Evolutionary conservation across 73 alveolate genomes (phyloP), one percentile per base, ranked within the genome.

Genomic region (Paramecium biaurelia): DNA sequence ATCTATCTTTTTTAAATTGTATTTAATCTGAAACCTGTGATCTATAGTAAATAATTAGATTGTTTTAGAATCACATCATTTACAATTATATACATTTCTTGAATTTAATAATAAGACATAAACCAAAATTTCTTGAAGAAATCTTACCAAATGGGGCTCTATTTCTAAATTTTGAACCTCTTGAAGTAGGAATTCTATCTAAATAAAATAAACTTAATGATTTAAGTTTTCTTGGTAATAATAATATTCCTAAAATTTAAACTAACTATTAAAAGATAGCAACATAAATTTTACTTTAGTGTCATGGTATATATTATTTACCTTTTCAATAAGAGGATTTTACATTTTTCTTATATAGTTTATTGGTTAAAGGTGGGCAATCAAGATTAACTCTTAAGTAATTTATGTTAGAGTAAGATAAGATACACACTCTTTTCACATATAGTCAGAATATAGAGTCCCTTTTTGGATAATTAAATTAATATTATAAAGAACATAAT

Each of bases 61-160:
- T 42, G 15, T 79, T 79, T 23, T 23, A 79, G 30, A 21, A 38
- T 45, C 90, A 79, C 47, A n/a, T 79, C 21, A 79, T 79, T 2
- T 79, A 43, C 56, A 79, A 79, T 45, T 79, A 79, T 47, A 72
- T 79, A 8, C 90, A 79, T 26, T 21, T 42, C 47, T 42, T 79
- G 56, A 41, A 79, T 42, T 11, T 14, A 7, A 79, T 79, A 6
- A 8, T 21, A 9, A 41, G 43, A 5, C 20, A 24, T 23, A 79
- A 34, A 79, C 15, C 42, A 43, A 12, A 79, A 79, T 34, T 24
- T 43, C 21, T 79, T 8, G n/a, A 41, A 0, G 32, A 41, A 43
- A 7, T 79, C 15, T 45, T 79, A 79, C 90, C 90, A 3, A 23
- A 79, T 79, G 90, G 72, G 2, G 6, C 32, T 10, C 7, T 79